A percentile compares a stretch with the other conserved stretches of the same genome.
phyloP scores from a whole-genome alignment of 1,284 basidiomycete species.

The Tylopilus sp. region DNA sequence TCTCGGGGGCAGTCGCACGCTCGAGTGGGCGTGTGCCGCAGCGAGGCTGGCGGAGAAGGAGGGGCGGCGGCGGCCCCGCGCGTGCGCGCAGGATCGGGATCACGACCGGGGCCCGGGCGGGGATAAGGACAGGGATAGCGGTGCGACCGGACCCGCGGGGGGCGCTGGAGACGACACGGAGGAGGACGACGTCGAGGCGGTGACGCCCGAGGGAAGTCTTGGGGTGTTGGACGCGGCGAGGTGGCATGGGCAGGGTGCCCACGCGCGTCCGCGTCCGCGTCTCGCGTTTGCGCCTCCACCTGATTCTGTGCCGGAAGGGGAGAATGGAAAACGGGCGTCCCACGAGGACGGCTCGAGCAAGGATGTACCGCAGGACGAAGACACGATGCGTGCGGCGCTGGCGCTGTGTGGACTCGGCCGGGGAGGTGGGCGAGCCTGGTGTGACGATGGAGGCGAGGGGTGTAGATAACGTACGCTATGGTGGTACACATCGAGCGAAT shows the following conservation, averaged over 20 bases:
- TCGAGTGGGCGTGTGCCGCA: slow-evolving; percentile 72
- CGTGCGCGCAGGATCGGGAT: background rate
- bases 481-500: slow-evolving; percentile 1
- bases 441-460: background rate
- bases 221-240: slow-evolving; percentile 12
- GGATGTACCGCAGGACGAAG: slow-evolving; percentile 46
- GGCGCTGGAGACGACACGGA: slow-evolving; percentile 18
- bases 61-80: slow-evolving; percentile 7
- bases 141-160: background rate
- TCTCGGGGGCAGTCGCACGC: slow-evolving; percentile 45
- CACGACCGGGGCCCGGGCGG: background rate
- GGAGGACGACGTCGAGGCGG: slow-evolving; percentile 38
- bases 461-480: background rate
- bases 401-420: slow-evolving; percentile 57
- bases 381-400: slow-evolving; percentile 60
- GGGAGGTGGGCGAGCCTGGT: slow-evolving; percentile 15
- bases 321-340: slow-evolving; percentile 8
- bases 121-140: slow-evolving; percentile 1
- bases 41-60: slow-evolving; percentile 38
- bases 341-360: slow-evolving; percentile 12
- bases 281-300: background rate
- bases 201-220: slow-evolving; percentile 40
- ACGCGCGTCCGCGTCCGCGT: background rate
- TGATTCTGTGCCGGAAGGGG: background rate
- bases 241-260: background rate